Base-by-base conservation (phyloP, 2,329 filamentous ascomycete genomes). In the Clarireedia sp. region DNA sequence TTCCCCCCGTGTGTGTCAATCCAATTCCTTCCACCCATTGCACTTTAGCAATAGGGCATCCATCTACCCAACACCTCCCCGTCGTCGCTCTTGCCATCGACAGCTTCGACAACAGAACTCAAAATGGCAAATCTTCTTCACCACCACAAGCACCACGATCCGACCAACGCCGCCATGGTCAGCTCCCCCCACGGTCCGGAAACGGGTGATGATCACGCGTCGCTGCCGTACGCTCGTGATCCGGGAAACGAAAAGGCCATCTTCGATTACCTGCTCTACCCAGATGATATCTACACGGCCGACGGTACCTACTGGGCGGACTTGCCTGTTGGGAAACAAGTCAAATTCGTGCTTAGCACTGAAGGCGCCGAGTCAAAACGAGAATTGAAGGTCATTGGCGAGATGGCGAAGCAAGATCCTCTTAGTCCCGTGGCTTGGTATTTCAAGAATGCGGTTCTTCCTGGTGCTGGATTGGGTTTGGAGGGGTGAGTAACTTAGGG, bases 241-340 rank as follows among this genome's bases (percentile, higher is more conserved):
- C 38, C 56, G 3, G 50, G 52, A 5, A 52, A 57, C 57, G 83
- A 87, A 68, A 75, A 75, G 59, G 76, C 74, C 43, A 78, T 85
- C 64, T 95, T 96, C 75, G 79, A 86, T 65, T 82, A 86, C 63
- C 76, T 96, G 56, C 87, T 95, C 55, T 87, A 88, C 54, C 92
- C 92, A 2, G 89, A 95, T 67, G 92, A 97, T 74, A 87, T 84
- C 60, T 96, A 92, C 74, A 89, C 87, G 55, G 73, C 79, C 54
- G 82, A 91, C 19, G 92, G 92, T 59, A 79, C 82, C 62, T 97
- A 97, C 79, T 97, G 91, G 91, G 92, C 91, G 36, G 92, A 96
- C 69, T 76, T 97, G 64, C 83, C 86, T 19, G 67, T 90, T 50
- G 64, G 71, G 58, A 73, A 92, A 74, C 85, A 89, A 60, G 69